Base-by-base conservation (phyloP, 2,329 filamentous ascomycete genomes). In the Alternaria burnsii region DNA sequence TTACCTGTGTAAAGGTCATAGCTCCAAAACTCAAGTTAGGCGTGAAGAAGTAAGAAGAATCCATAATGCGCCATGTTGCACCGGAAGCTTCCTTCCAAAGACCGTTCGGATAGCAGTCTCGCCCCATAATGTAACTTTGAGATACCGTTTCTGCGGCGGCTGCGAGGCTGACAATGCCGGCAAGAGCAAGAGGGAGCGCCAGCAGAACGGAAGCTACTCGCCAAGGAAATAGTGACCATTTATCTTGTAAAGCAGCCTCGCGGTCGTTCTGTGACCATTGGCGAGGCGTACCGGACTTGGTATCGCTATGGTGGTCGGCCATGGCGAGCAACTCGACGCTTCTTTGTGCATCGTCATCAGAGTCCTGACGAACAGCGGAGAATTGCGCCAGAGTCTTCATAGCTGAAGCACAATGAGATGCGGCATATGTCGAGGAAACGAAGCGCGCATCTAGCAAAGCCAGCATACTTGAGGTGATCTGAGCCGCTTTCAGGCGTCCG, bases 21-120 rank as follows among this genome's bases (percentile, higher is more conserved):
- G 55, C 43, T n/a, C 73, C 76, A 24, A 76, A 75, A 28, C 65
- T 67, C 1, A 76, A 59, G 26, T 76, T 75, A 2, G 72, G 74
- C 26, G 71, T 76, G 59, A 76, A 75, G 54, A 76, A 75, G 55
- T 76, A 76, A 0, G 65, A 68, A 5, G 70, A 74, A 50, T 76
- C 74, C 73, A 77, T 77, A 26, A 77, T 77, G 28, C 69, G 62
- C 73, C 73, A 77, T 22, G 72, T 76, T 22, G 73, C 74, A 34
- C 65, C 70, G 0, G 56, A 22, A 0, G 60, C 58, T 59, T 72
- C 70, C 57, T 71, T 71, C 72, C 72, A 77, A 12, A 71, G 54
- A 12, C 74, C 73, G 50, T 76, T 77, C 2, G 73, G 73, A 52
- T 77, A 77, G 63, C 73, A 76, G 20, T 68, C 54, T 43, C 69